Evolutionary conservation across 1,284 basidiomycete species (phyloP), one percentile per base, ranked within the genome.

Genomic region (Stygiomarasmius scandens): DNA sequence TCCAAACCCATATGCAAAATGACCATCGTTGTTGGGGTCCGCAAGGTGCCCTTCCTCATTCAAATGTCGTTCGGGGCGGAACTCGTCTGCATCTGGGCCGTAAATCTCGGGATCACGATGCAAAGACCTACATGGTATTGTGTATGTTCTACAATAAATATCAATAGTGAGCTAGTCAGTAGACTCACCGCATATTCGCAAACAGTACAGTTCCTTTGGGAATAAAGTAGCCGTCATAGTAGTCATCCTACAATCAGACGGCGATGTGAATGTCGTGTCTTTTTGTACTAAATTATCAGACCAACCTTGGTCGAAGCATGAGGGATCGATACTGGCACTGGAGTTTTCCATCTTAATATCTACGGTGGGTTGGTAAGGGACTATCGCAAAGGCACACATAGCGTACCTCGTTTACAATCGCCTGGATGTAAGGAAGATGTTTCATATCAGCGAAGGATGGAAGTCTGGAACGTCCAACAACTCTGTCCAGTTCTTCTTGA

Each of bases 141-240:
- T 12, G n/a, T 22, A 19, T 5, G 14, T 23, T 36, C 2, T 2
- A 27, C 5, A 9, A 4, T 10, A 45, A 45, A 12, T 14, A 11
- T 14, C 25, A 25, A 25, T 12, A n/a, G 23, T 9, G 19, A 16
- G 11, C n/a, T n/a, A 38, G 22, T 38, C 3, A 5, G 12, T 32
- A 12, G 11, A 10, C 48, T 27, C 49, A 51, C 55, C 48, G 51
- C 6, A 51, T 8, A 25, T 56, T 56, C 6, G 55, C 38, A 10
- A 56, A 46, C 10, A 48, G 46, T 3, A 24, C 14, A 8, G 49
- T 46, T 12, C 49, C 55, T 45, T 56, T 56, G 3, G 54, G 55
- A 10, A 57, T 57, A 5, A 57, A 57, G 25, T 57, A 52, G 6
- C 45, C 55, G 24, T 57, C 45, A 14, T 57, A 57, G 43, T 50